Base-by-base conservation (phyloP, 805 yeast genomes). In the Wickerhamiella slavikovae region DNA sequence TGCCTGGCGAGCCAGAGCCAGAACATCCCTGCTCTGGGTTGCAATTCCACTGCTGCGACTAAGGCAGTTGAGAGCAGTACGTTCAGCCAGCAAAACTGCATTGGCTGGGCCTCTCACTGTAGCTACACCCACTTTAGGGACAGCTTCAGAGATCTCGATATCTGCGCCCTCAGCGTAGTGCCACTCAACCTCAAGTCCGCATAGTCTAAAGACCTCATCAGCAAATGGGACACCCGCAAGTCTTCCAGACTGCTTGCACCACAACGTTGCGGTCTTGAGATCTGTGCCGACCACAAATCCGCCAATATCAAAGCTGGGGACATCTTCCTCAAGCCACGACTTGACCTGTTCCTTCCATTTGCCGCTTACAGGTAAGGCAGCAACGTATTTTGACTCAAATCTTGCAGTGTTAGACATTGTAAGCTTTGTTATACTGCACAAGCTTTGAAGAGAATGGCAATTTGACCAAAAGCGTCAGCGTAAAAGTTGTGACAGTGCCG, bases 291-390 rank as follows among this genome's bases (percentile, higher is more conserved):
- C 96, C 2, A 85, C 96, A 43, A 57, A 79, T 2, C 94, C 96
- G 20, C 96, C 96, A 43, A 72, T 76, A 49, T 83, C 96, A 43
- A 85, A 85, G 0, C 91, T 69, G 1, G 96, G 95, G 11, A 77
- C 85, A 43, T 83, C 96, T 45, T 83, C 96, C 4, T 66, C 58
- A 10, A 83, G 57, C 72, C 79, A 83, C 25, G 56, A 60, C 7
- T 80, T 68, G 36, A 85, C 68, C 35, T 71, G 72, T 29, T 64
- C 66, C 46, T 71, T 80, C 96, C 96, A 85, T 29, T 56, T 58
- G 3, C 93, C 91, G 32, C 66, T 68, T 4, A 60, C 53, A 0
- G 95, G 93, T 17, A 85, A 59, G 2, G 46, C 48, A 7, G 46
- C 34, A n/a, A n/a, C n/a, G n/a, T n/a, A n/a, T n/a, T n/a, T 12